Evolutionary conservation across 306 rosid species (phyloP).

Genomic region (Ormosia emarginata): DNA sequence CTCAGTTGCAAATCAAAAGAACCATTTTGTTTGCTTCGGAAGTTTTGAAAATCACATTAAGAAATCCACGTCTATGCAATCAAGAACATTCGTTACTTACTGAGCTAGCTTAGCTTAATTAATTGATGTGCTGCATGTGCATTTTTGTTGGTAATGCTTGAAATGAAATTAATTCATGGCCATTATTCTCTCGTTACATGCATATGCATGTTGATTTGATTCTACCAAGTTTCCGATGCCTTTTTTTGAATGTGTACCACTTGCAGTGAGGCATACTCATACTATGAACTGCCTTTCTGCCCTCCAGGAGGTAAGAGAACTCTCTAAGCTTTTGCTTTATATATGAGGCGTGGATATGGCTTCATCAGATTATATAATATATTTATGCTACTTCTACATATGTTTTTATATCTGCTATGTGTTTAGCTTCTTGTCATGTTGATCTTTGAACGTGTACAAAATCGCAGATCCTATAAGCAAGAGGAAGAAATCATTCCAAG

Average conservation of each 20-base stretch:
- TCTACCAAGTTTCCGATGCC: neutral
- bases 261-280: slow-evolving; percentile 4
- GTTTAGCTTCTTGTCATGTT: neutral
- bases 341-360: neutral
- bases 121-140: too few species aligned
- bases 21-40: too few species aligned
- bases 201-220: too few species aligned
- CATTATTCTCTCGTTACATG: too few species aligned
- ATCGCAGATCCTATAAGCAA: neutral
- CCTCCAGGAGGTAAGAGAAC: slow-evolving; percentile 20
- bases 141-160: neutral
- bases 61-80: too few species aligned
- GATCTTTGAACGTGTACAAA: neutral
- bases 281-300: slow-evolving; percentile 25
- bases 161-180: neutral
- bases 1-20: too few species aligned
- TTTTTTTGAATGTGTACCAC: neutral
- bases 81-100: too few species aligned
- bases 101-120: too few species aligned
- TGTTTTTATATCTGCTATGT: neutral
- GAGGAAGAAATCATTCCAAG: neutral
- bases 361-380: neutral
- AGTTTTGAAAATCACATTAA: too few species aligned
- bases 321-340: neutral
- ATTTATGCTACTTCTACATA: too few species aligned